Evolutionary conservation across 331 rosid genomes (phyloP), one percentile per base, ranked within the genome.

Genomic region (Spiraea crenata): DNA sequence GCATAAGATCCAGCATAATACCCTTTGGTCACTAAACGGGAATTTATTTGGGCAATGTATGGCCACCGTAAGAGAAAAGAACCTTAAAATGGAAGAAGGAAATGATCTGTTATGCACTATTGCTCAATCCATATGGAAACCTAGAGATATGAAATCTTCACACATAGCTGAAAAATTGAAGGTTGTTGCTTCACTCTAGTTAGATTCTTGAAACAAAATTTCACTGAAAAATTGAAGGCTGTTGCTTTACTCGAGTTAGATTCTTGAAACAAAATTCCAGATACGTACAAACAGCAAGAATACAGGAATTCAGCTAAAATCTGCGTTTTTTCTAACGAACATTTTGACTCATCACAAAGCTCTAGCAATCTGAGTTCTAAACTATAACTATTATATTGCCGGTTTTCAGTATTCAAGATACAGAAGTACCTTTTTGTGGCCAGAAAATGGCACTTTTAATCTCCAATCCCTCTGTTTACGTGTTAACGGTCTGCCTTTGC

Each of bases 391-490:
- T 19, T 42, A 54, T 19, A 69, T 75, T 45, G 6, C 1, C 19
- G 57, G 15, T 69, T 72, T 80, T 84, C 79, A 80, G 50, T 66
- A 82, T 40, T 75, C 79, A n/a, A 90, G 77, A 82, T 88, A 84
- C 79, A 93, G 81, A 71, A 81, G 83, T 73, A 88, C 95, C 85
- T 76, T 84, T 71, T 70, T 84, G 77, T 87, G 96, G 82, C 74
- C 65, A 52, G 59, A 77, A 77, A 76, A 93, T 54, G 97, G 86
- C 76, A 93, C 73, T 64, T 82, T 78, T 77, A 93, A 82, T 85
- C 99, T 91, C 96, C 99, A 90, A 79, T 91, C 95, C 77, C 70
- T 89, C 78, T 83, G 95, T 72, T 89, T 87, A 66, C 96, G 96
- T 69, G 72, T 89, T 61, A 89, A 84, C 14, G 97, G 96, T 74